Conservation (phyloP, 192 early-diverging fungal genomes). For the Rhizoclosmatium globosum region DNA sequence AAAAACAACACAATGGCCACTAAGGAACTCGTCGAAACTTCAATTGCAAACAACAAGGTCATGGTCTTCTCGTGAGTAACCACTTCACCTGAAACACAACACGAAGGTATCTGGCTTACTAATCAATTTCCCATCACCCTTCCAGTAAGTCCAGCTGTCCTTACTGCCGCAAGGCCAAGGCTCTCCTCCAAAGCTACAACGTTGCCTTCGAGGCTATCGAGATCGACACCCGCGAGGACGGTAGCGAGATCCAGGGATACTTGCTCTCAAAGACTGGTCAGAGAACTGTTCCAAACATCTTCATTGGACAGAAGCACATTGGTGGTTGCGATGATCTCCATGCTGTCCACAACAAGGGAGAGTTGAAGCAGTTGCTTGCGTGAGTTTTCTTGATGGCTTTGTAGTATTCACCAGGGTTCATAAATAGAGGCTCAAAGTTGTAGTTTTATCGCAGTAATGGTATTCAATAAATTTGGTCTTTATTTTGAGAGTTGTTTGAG, state of each 20-base stretch:
- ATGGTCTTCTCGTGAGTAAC: conserved; percentile 1
- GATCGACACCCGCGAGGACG: conserved; percentile 49
- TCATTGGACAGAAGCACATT: conserved; percentile 46
- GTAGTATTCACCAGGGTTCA: too few species aligned
- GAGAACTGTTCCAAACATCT: conserved; percentile 61
- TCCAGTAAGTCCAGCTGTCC: conserved; percentile 57
- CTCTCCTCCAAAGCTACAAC: conserved; percentile 46
- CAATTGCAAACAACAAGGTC: conserved; percentile 63
- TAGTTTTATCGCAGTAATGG: too few species aligned
- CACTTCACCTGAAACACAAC: too few species aligned
- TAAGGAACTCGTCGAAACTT: conserved; percentile 50
- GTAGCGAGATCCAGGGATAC: conserved; percentile 57
- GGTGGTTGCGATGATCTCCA: conserved; percentile 55
- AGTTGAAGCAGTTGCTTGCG: conserved; percentile 39
- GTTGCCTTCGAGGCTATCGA: conserved; percentile 42
- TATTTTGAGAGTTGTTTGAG: too few species aligned
- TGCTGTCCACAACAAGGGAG: conserved; percentile 38
- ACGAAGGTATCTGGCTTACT: too few species aligned
- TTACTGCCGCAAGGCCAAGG: conserved; percentile 62
- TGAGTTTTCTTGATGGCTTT: background rate
- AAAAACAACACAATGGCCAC: conserved; percentile 38
- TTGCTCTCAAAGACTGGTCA: conserved; percentile 53
- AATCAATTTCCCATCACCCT: conserved; percentile 63
- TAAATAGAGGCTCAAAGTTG: too few species aligned
- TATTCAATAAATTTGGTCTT: too few species aligned